These are phyloP conservation scores for Sporothrix luriei DNA, from an alignment of 2,329 filamentous ascomycete species.

Conservation along the genomic window DNA sequence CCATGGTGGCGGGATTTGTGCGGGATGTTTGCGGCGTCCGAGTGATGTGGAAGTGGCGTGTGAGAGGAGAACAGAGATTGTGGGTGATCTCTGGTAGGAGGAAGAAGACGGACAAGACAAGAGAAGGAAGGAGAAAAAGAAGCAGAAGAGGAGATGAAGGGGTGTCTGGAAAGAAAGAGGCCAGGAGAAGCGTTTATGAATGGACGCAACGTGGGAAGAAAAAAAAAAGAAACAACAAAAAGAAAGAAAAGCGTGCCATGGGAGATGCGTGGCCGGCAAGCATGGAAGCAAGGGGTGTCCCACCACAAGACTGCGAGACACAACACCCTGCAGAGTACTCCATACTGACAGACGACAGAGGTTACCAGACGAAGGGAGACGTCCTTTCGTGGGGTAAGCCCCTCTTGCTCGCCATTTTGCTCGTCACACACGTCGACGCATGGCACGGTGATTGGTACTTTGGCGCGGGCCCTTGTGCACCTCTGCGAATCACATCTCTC, in stretches of 20 bases:
- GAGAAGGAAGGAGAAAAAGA: background rate
- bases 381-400: background rate
- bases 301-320: constrained; percentile 7
- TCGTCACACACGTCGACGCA: background rate
- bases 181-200: constrained; percentile 1
- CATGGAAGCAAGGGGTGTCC: constrained; percentile 15
- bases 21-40: too few relatives aligned
- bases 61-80: background rate
- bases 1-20: constrained; percentile 14
- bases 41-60: background rate
- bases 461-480: background rate
- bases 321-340: too few relatives aligned
- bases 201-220: background rate
- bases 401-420: background rate
- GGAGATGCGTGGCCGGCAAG: constrained; percentile 20
- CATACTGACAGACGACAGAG: background rate
- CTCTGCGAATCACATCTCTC: background rate
- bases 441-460: background rate
- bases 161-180: background rate
- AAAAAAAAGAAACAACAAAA: background rate
- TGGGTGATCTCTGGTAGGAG: background rate
- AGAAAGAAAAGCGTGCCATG: background rate
- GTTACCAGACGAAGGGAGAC: background rate
- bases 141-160: background rate
- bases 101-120: background rate